Base-by-base conservation (phyloP, 108 stramenopile species). In the Skeletonema marinoi region DNA sequence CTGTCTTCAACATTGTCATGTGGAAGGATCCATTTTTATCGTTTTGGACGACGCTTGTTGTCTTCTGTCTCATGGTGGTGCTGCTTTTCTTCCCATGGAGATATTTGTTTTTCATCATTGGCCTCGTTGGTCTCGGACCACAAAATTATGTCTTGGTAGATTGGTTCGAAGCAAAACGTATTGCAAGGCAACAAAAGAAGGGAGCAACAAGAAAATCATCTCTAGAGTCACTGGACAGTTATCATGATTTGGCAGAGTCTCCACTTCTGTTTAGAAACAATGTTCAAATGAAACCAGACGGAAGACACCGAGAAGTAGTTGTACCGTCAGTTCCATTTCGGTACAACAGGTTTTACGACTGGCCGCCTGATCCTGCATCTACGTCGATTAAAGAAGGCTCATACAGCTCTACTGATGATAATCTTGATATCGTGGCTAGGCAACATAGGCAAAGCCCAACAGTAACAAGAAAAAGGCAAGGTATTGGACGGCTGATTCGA, bases 281-380 rank as follows among this genome's bases (percentile, higher is more conserved):
- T 6, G 32, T 35, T 3, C 17, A 58, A 19, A 25, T 65, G 46
- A 73, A 58, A 35, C 56, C 41, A 41, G 80, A 69, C 64, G 63
- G 32, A 29, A 59, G 12, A 32, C 32, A 16, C 38, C 73, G 51
- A 54, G 75, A 25, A 51, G 77, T 90, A 41, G 65, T 73, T 17
- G 77, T 90, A 16, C 89, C 89, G 3, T 90, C 88, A 71, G 81
- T 80, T 16, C 87, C 80, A 17, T 59, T 88, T 16, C 79, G 79
- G 44, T 77, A 87, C 58, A 77, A 88, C n/a, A 71, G 89, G 21
- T 84, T 88, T 61, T 88, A 86, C 32, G 87, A 90, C 64, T 90
- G 89, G 89, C 89, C 89, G 6, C 89, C 89, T 7, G 86, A 90
- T 41, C 77, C 85, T 39, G 32, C 70, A 12, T 38, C 58, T 5